Conservation (phyloP, 2,329 filamentous ascomycete genomes). For the Aspergillus sp. region DNA sequence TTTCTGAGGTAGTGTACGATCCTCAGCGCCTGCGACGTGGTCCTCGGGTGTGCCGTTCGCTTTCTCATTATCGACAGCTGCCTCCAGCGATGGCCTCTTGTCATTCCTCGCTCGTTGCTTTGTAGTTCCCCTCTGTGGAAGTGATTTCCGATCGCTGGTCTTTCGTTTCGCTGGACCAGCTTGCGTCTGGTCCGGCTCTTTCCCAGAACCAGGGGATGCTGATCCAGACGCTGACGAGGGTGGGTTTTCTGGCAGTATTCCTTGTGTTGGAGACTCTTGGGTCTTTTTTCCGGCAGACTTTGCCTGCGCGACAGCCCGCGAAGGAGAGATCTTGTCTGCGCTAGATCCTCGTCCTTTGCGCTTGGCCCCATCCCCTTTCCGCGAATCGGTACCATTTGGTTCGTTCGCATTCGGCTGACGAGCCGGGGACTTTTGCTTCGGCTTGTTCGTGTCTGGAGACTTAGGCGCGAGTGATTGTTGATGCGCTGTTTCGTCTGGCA, state of each 20-base stretch:
- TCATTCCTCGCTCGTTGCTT: conserved; percentile 8
- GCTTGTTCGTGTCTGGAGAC: not conserved
- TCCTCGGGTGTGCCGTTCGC: conserved; percentile 2
- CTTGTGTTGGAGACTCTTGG: not conserved
- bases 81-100: conserved; percentile 8
- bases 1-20: not conserved
- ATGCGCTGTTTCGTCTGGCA: not conserved
- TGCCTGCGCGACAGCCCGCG: not conserved
- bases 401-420: conserved; percentile 1
- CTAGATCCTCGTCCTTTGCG: conserved; percentile 5
- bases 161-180: conserved; percentile 1
- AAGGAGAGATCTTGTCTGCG: conserved; percentile 5
- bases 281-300: not conserved
- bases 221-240: not conserved
- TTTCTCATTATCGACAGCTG: not conserved
- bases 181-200: not conserved
- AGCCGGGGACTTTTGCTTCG: not conserved
- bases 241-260: not conserved
- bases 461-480: not conserved
- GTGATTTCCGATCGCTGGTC: not conserved
- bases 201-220: not conserved
- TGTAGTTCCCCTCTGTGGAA: not conserved
- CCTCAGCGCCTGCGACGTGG: not conserved
- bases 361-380: conserved; percentile 1
- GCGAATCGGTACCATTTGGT: conserved; percentile 3